Evolutionary conservation across 1,284 basidiomycete species (phyloP).

Genomic region (Butyriboletus regius): DNA sequence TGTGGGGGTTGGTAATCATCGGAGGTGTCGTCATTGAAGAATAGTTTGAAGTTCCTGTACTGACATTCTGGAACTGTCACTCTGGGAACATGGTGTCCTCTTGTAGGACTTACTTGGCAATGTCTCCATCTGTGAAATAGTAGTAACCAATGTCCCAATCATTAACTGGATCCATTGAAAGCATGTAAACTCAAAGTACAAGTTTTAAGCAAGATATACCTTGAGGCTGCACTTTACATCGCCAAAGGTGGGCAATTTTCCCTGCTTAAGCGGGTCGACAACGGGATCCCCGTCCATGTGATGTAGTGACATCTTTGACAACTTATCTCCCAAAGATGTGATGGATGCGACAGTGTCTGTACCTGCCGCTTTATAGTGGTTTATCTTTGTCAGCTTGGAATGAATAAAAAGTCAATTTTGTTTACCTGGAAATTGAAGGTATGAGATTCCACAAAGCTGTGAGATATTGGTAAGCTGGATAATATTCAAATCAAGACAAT

Average conservation of each 20-base stretch:
- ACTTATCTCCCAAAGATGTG: conserved; percentile 57
- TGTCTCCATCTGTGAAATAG: conserved; percentile 67
- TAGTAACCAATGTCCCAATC: conserved; percentile 65
- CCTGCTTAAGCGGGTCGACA: conserved; percentile 46
- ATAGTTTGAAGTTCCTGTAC: conserved; percentile 76
- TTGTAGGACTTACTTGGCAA: conserved; percentile 53
- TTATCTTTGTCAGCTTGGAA: conserved; percentile 4
- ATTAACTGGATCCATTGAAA: conserved; percentile 41
- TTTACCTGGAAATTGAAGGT: conserved; percentile 71
- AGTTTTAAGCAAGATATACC: conserved; percentile 31
- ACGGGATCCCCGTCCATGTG: conserved; percentile 45
- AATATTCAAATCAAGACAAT: conserved; percentile 16
- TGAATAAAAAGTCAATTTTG: background rate
- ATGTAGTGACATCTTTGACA: conserved; percentile 46
- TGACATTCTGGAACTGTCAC: conserved; percentile 50
- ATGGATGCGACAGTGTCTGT: conserved; percentile 51
- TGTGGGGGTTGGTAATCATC: conserved; percentile 69
- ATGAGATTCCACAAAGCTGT: conserved; percentile 73
- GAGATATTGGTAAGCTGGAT: conserved; percentile 7
- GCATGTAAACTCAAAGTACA: background rate
- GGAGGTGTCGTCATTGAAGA: conserved; percentile 69
- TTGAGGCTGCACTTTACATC: conserved; percentile 71
- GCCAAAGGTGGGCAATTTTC: conserved; percentile 56
- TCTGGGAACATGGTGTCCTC: background rate
- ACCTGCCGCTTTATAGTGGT: conserved; percentile 60